Evolutionary conservation across 2,329 filamentous ascomycete genomes (phyloP).

Genomic region (Colletotrichum somersetense): DNA sequence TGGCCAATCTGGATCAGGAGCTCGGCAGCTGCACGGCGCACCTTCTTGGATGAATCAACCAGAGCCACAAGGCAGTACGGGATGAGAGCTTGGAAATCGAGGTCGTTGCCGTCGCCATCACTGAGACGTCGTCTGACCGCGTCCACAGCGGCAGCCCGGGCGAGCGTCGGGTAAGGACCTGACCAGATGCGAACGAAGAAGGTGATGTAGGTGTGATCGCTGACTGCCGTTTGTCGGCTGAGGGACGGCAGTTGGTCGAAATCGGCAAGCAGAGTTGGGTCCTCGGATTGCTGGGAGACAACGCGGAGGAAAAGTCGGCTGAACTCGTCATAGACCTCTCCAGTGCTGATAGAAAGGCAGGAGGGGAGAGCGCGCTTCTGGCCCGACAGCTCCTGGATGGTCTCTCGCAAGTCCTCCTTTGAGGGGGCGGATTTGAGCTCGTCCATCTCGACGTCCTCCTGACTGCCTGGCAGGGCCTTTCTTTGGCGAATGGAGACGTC

Average conservation of each 20-base stretch:
- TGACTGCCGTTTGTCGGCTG: constrained; percentile 64
- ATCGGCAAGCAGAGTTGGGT: constrained; percentile 55
- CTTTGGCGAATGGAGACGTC: constrained; percentile 75
- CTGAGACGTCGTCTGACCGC: constrained; percentile 71
- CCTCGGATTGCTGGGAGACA: constrained; percentile 58
- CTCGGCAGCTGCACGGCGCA: constrained; percentile 81
- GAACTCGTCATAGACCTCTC: constrained; percentile 69
- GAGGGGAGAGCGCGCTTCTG: constrained; percentile 57
- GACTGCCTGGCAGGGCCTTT: constrained; percentile 61
- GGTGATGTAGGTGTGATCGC: constrained; percentile 76
- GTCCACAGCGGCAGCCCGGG: constrained; percentile 77
- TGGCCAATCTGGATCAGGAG: constrained; percentile 70
- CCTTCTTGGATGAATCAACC: constrained; percentile 79
- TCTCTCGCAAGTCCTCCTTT: constrained; percentile 54
- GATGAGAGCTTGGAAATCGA: constrained; percentile 83
- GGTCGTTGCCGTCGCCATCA: constrained; percentile 58
- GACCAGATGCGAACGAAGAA: constrained; percentile 84
- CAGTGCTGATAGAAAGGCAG: constrained; percentile 65
- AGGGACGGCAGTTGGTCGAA: constrained; percentile 70
- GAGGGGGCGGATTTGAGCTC: constrained; percentile 49
- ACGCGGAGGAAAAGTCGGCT: constrained; percentile 70
- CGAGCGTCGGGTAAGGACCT: constrained; percentile 76
- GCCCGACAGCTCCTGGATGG: constrained; percentile 55
- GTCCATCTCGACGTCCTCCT: constrained; percentile 65
- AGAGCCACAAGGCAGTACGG: constrained; percentile 85